phyloP scores from a whole-genome alignment of 2,329 filamentous ascomycete species.

The Cladophialophora exuberans region DNA sequence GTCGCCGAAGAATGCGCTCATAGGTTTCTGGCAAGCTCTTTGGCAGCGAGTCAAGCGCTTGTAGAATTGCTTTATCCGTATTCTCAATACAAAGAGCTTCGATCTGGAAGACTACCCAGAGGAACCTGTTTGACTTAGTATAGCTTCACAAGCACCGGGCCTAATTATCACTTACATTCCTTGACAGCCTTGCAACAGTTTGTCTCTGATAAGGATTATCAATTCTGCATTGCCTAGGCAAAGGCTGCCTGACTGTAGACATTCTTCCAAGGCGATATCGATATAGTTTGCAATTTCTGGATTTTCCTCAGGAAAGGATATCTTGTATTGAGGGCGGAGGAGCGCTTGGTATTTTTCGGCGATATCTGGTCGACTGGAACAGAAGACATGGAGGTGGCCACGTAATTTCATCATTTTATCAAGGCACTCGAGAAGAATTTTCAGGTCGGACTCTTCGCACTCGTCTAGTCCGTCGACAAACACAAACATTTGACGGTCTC shows the following conservation, averaged over 20 bases:
- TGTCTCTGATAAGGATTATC: slow-evolving; percentile 23
- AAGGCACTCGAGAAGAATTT: slow-evolving; percentile 2
- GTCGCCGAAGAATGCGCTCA: slow-evolving; percentile 11
- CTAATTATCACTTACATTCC: slow-evolving; percentile 29
- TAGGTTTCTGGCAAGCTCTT: slow-evolving; percentile 17
- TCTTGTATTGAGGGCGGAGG: slow-evolving; percentile 4
- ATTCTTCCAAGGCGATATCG: slow-evolving; percentile 11
- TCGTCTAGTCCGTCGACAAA: slow-evolving; percentile 29
- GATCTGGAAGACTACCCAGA: slow-evolving; percentile 29
- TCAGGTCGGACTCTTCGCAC: slow-evolving; percentile 11
- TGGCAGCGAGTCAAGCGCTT: slow-evolving; percentile 21
- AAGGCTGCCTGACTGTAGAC: slow-evolving; percentile 13
- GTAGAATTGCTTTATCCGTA: slow-evolving; percentile 27
- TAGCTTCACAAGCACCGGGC: not conserved
- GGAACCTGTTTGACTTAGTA: slow-evolving; percentile 22
- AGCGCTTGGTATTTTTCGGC: slow-evolving; percentile 8
- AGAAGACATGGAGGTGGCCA: slow-evolving; percentile 20
- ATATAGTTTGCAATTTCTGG: slow-evolving; percentile 28
- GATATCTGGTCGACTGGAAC: slow-evolving; percentile 28
- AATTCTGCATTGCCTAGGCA: slow-evolving; percentile 20
- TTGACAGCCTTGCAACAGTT: slow-evolving; percentile 19
- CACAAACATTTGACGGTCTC: slow-evolving; percentile 10
- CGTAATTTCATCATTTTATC: not conserved
- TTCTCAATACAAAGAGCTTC: slow-evolving; percentile 28
- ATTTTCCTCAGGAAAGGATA: slow-evolving; percentile 11